Percentiles rank a stretch among this genome's conserved stretches.
Evolutionary conservation across 2,329 filamentous ascomycete genomes (phyloP).

Genomic region (Alternaria solani): DNA sequence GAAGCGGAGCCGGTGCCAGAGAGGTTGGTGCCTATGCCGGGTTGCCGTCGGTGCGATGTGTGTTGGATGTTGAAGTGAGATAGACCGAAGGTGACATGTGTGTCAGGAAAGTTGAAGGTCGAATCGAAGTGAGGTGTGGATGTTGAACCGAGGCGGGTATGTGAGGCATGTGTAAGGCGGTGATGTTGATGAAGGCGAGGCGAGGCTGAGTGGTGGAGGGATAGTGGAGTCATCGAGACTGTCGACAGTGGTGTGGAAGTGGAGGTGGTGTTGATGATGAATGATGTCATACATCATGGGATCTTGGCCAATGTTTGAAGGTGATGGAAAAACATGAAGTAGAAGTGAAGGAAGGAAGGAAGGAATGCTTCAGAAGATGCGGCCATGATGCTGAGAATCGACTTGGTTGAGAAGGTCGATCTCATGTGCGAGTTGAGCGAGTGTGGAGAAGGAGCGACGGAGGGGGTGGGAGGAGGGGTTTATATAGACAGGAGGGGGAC

Average conservation of each 20-base stretch:
- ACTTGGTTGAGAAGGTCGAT: neutral
- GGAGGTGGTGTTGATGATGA: neutral
- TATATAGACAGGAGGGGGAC: constrained; percentile 2
- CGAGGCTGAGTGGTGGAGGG: neutral
- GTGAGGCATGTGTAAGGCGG: constrained; percentile 1
- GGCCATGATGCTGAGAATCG: neutral
- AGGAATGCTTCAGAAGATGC: neutral
- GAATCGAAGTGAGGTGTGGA: neutral
- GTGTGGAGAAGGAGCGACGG: neutral
- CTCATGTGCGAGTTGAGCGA: neutral
- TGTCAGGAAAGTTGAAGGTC: neutral
- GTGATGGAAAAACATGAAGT: neutral
- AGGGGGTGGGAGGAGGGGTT: neutral
- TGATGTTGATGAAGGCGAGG: neutral
- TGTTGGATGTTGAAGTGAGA: neutral
- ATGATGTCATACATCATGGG: constrained; percentile 7
- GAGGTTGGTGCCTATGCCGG: constrained; percentile 4
- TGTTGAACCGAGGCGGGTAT: neutral
- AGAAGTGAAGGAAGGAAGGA: neutral
- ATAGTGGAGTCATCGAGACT: neutral
- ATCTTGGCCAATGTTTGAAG: constrained; percentile 1
- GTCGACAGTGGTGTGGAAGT: neutral
- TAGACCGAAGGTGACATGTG: neutral
- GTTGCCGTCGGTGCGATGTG: neutral
- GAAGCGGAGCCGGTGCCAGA: constrained; percentile 2